phyloP scores from a whole-genome alignment of 2,329 filamentous ascomycete genomes.

The Metarhizium rileyi region DNA sequence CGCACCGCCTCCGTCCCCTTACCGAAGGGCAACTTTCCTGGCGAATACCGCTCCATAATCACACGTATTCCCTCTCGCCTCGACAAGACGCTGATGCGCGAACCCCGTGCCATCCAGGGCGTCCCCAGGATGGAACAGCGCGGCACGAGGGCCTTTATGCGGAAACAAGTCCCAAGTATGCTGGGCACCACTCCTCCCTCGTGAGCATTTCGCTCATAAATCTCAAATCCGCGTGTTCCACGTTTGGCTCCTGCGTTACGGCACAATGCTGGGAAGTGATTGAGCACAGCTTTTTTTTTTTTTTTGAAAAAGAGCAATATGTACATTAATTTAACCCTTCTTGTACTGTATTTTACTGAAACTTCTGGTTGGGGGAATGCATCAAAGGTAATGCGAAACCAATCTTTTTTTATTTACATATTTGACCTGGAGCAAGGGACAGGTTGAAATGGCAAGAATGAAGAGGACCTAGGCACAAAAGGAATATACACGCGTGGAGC shows the following conservation, averaged over 20 bases:
- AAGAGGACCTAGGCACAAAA: background rate
- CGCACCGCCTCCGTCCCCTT: conserved; percentile 53
- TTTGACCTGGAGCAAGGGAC: background rate
- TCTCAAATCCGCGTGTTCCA: no score
- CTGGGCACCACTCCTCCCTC: conserved; percentile 31
- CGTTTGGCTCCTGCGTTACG: background rate
- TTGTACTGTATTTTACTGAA: background rate
- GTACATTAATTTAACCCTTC: background rate
- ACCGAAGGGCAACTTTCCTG: conserved; percentile 51
- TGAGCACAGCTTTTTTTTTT: no score
- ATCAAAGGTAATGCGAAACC: background rate
- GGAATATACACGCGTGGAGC: background rate
- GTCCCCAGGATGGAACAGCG: conserved; percentile 56
- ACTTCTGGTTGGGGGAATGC: background rate
- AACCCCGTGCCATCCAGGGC: conserved; percentile 81
- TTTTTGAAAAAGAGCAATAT: background rate
- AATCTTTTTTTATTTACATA: background rate
- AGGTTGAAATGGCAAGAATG: background rate
- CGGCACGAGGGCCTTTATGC: conserved; percentile 37
- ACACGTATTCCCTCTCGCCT: conserved; percentile 70
- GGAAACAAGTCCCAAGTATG: conserved; percentile 47
- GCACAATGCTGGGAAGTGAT: no score
- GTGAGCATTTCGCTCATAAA: conserved; percentile 15
- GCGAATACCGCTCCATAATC: conserved; percentile 51
- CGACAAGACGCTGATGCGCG: conserved; percentile 80